Conservation (phyloP, 805 yeast genomes). For the Kodamaea lidongshanica region DNA sequence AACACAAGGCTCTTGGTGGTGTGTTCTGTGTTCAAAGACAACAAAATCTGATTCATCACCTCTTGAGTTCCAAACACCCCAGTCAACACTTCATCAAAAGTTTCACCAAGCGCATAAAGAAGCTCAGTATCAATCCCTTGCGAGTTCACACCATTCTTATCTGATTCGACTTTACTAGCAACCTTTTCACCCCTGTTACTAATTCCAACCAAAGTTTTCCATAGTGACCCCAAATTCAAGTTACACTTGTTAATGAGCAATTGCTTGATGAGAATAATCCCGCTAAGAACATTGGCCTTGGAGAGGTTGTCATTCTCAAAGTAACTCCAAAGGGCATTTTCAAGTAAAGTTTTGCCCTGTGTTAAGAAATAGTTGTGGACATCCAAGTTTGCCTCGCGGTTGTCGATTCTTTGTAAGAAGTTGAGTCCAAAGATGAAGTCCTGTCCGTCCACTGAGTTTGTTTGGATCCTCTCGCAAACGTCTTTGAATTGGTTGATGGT, state of each 20-base stretch:
- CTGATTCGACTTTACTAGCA: constrained; percentile 5
- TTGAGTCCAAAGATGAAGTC: constrained; percentile 14
- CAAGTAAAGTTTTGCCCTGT: constrained; percentile 14
- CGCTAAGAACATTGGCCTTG: constrained; percentile 18
- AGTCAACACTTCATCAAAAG: constrained; percentile 24
- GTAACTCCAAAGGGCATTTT: constrained; percentile 14
- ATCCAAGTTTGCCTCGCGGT: constrained; percentile 5
- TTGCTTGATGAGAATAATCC: constrained; percentile 32
- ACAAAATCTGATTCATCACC: constrained; percentile 13
- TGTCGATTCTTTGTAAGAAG: constrained; percentile 14
- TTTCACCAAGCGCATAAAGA: constrained; percentile 22
- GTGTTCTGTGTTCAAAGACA: constrained; percentile 13
- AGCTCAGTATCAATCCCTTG: constrained; percentile 14
- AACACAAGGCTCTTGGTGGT: constrained; percentile 11
- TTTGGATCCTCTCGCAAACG: constrained; percentile 12
- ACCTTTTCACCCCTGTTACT: constrained; percentile 8
- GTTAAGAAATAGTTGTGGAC: constrained; percentile 13
- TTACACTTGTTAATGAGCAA: constrained; percentile 22
- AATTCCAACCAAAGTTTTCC: constrained; percentile 20
- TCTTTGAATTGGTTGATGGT: constrained; percentile 15
- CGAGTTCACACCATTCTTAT: constrained; percentile 2
- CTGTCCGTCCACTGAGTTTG: constrained; percentile 6
- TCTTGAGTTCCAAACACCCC: constrained; percentile 22
- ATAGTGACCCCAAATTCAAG: constrained; percentile 17
- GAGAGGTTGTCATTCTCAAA: constrained; percentile 6